Percentiles rank a stretch among this genome's conserved stretches.
These are phyloP conservation scores for Komagataella phaffii DNA, from an alignment of 805 yeast species.

Conservation along the genomic window DNA sequence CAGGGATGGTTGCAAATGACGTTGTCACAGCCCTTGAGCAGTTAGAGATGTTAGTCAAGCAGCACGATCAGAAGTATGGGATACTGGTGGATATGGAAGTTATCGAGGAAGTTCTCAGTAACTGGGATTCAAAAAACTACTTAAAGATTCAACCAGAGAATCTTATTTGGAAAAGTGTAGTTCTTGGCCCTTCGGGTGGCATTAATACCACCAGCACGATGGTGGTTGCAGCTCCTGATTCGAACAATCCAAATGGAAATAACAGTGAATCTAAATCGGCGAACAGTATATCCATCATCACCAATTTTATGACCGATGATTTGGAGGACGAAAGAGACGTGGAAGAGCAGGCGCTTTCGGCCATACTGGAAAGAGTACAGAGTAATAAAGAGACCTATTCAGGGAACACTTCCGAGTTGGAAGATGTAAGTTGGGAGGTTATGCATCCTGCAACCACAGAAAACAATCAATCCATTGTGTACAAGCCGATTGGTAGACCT, in stretches of 20 bases:
- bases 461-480: background rate
- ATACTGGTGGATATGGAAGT: slow-evolving; percentile 33
- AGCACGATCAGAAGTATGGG: slow-evolving; percentile 32
- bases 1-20: slow-evolving; percentile 84
- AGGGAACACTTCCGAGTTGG: background rate
- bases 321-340: slow-evolving; percentile 46
- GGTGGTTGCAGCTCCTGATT: slow-evolving; percentile 13
- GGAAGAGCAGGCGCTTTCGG: slow-evolving; percentile 42
- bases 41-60: slow-evolving; percentile 42
- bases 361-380: slow-evolving; percentile 17
- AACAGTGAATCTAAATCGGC: slow-evolving; percentile 14
- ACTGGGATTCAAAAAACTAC: slow-evolving; percentile 44
- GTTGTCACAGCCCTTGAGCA: slow-evolving; percentile 80
- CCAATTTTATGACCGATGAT: slow-evolving; percentile 56
- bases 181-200: slow-evolving; percentile 82
- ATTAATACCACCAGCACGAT: slow-evolving; percentile 47
- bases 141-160: slow-evolving; percentile 31
- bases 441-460: background rate
- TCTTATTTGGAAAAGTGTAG: slow-evolving; percentile 69
- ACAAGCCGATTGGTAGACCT: background rate
- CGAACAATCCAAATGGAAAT: slow-evolving; percentile 10
- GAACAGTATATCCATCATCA: slow-evolving; percentile 42
- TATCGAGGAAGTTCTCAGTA: slow-evolving; percentile 26
- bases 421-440: background rate
- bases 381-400: background rate